These are phyloP conservation scores for Cicer bijugum DNA, from an alignment of 306 rosid genomes.

Conservation along the genomic window DNA sequence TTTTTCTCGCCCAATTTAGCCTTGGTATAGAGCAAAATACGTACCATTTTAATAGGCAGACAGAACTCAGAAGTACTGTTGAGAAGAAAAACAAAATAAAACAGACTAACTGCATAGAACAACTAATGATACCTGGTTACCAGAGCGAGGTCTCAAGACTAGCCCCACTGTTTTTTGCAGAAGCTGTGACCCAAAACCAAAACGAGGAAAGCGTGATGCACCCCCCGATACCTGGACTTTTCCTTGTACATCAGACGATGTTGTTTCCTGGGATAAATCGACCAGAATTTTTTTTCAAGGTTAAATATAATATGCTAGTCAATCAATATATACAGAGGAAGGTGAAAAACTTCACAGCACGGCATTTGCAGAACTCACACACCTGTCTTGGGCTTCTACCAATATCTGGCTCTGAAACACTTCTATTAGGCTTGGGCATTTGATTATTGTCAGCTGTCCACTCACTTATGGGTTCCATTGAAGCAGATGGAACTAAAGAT, in stretches of 20 bases:
- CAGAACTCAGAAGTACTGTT: slow-evolving; percentile 38
- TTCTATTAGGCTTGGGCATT: slow-evolving; percentile 71
- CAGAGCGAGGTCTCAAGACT: slow-evolving; percentile 76
- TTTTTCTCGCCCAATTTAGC: slow-evolving; percentile 89
- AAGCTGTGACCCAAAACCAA: slow-evolving; percentile 82
- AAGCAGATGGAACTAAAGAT: slow-evolving; percentile 80
- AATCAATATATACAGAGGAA: slow-evolving; percentile 33
- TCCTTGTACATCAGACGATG: slow-evolving; percentile 60
- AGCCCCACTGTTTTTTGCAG: slow-evolving; percentile 79
- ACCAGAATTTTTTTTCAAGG: slow-evolving; percentile 43
- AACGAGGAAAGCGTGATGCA: slow-evolving; percentile 72
- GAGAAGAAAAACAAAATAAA: background rate
- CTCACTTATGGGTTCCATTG: slow-evolving; percentile 83
- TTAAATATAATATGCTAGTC: slow-evolving; percentile 17
- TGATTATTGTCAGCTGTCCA: slow-evolving; percentile 65
- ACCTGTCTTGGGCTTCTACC: slow-evolving; percentile 88
- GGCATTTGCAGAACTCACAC: slow-evolving; percentile 43
- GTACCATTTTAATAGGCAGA: slow-evolving; percentile 36
- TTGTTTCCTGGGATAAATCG: slow-evolving; percentile 57
- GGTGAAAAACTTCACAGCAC: slow-evolving; percentile 28
- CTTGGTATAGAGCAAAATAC: slow-evolving; percentile 51
- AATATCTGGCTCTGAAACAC: slow-evolving; percentile 94
- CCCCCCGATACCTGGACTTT: slow-evolving; percentile 63
- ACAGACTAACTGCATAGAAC: slow-evolving; percentile 13
- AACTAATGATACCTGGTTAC: slow-evolving; percentile 63